Evolutionary conservation across 1,284 basidiomycete species (phyloP).

Genomic region (Cystobasidium sp.): DNA sequence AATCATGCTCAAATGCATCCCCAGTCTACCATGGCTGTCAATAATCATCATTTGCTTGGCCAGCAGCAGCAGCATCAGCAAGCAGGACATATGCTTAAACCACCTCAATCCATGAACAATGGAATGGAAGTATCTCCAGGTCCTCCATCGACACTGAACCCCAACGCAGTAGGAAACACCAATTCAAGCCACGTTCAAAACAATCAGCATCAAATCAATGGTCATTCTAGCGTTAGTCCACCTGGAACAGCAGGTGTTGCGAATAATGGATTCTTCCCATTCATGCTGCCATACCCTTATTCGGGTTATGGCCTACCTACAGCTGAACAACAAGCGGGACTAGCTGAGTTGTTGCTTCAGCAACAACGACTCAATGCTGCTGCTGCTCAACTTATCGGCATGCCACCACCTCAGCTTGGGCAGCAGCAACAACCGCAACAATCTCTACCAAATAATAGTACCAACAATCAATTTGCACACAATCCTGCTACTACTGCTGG

Average conservation of each 20-base stretch:
- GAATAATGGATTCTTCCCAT: slow-evolving; percentile 21
- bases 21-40: not conserved
- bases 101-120: not conserved
- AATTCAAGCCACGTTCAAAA: slow-evolving; percentile 14
- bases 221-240: slow-evolving; percentile 22
- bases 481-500: not conserved
- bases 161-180: slow-evolving; percentile 16
- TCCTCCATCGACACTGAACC: slow-evolving; percentile 13
- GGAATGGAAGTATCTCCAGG: slow-evolving; percentile 9
- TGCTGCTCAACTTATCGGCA: slow-evolving; percentile 45
- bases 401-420: not conserved
- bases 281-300: slow-evolving; percentile 38
- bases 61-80: slow-evolving; percentile 11
- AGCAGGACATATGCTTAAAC: not conserved
- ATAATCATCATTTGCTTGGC: not conserved
- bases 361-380: slow-evolving; percentile 52
- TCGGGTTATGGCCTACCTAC: slow-evolving; percentile 26
- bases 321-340: slow-evolving; percentile 44
- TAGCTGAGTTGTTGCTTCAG: slow-evolving; percentile 50
- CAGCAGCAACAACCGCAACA: slow-evolving; percentile 5
- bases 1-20: not conserved
- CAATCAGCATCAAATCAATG: slow-evolving; percentile 12
- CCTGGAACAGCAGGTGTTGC: slow-evolving; percentile 1
- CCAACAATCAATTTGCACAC: not conserved
- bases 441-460: not conserved